A percentile compares a stretch with the other conserved stretches of the same genome.
These are phyloP conservation scores for Hibiscus mutabilis DNA, from an alignment of 345 rosid species.

Conservation along the genomic window DNA sequence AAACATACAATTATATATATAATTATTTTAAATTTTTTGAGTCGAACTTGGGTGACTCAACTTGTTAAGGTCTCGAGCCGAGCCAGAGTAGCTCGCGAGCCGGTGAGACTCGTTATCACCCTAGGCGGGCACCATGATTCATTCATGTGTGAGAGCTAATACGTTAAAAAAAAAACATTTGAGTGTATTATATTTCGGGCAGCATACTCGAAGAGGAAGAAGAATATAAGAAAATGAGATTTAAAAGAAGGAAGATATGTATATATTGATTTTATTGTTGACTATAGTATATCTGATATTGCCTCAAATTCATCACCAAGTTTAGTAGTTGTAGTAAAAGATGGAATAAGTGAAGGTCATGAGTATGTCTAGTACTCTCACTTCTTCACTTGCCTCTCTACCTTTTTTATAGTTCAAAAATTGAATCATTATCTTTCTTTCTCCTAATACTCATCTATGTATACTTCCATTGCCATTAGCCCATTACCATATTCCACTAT, in stretches of 20 bases:
- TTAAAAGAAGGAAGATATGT: not conserved
- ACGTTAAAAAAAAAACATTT: not conserved
- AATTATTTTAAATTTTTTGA: no score
- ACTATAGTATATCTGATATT: not conserved
- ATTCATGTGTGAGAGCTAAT: conserved; percentile 15
- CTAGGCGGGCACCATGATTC: no score
- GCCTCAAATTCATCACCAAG: not conserved
- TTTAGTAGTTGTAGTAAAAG: conserved; percentile 27
- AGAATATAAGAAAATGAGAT: not conserved
- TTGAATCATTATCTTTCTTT: not conserved
- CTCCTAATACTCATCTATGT: no score
- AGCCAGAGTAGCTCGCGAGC: no score
- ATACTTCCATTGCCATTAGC: not conserved
- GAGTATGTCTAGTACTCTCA: conserved; percentile 14
- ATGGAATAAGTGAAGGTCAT: conserved; percentile 24
- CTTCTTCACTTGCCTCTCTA: not conserved
- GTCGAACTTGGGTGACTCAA: no score
- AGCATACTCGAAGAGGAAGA: not conserved
- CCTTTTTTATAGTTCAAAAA: not conserved
- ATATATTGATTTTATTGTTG: not conserved
- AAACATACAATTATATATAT: no score
- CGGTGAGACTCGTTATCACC: no score
- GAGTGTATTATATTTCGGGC: not conserved
- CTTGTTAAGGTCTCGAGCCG: no score
- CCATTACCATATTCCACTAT: not conserved